Conservation (phyloP, 78 protist genomes). For the Bigelowiella natans region DNA sequence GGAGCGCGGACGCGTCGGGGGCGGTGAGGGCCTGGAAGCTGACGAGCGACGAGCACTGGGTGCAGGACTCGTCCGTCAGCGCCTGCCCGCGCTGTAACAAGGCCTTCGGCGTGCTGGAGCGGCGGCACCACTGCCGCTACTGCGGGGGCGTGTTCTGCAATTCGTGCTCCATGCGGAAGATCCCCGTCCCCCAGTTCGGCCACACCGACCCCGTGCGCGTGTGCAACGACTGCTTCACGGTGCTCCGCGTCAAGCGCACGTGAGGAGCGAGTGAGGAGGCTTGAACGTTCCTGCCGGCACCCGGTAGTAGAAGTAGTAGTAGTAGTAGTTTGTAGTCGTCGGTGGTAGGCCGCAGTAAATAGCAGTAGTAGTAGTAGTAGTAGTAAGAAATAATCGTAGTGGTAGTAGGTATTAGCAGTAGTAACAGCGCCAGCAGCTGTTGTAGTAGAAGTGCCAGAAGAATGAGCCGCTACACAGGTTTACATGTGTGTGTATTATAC, state of each 20-base stretch:
- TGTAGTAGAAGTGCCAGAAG: no score
- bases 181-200: slow-evolving; percentile 1
- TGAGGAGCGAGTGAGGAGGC: no score
- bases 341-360: no score
- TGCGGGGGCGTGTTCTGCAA: slow-evolving; percentile 16
- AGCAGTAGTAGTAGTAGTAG: no score
- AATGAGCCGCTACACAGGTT: no score
- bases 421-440: no score
- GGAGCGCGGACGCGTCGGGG: neutral
- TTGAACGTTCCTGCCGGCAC: no score
- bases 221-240: slow-evolving; percentile 1
- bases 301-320: no score
- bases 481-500: no score
- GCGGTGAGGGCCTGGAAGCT: neutral
- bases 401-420: no score
- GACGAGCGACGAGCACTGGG: slow-evolving; percentile 19
- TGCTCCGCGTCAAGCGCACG: neutral
- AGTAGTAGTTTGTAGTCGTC: no score
- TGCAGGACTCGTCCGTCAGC: neutral
- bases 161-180: neutral
- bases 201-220: neutral
- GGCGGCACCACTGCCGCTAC: neutral
- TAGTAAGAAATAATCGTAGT: no score
- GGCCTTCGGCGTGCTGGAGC: neutral
- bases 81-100: neutral